Evolutionary conservation across 2,329 filamentous ascomycete species (phyloP), one percentile per base, ranked within the genome.

Genomic region (Penicillium sp.): DNA sequence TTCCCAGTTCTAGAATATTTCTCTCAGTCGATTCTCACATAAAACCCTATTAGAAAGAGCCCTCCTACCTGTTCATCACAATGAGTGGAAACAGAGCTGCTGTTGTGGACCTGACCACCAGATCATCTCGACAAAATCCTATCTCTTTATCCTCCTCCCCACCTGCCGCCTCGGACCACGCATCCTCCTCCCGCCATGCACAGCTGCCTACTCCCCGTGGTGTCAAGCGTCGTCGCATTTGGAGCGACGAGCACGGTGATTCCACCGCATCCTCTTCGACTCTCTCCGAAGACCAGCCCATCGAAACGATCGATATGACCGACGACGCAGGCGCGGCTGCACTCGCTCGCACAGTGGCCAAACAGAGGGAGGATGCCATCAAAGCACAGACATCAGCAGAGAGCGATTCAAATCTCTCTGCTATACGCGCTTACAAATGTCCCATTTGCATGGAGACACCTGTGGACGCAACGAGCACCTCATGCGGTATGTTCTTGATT

Each of bases 391-490:
- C 34, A 3, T 16, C 31, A 6, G 25, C 12, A 7, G 34, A 34
- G 8, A 29, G n/a, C 3, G 23, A 29, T 6, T 15, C 39, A 29
- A 42, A 32, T 1, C 38, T 45, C 12, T 74, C 74, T 35, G 62
- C 73, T 35, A 74, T 80, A 60, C 80, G 72, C 23, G 78, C 70
- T 6, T 79, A 80, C 65, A 82, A 75, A 57, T 87, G 84, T 65
- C 83, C 85, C 42, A 82, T 87, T 23, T 87, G 84, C 69, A 82
- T 87, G 80, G 84, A 86, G 60, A 78, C 74, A 4, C 82, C 80
- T 2, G 83, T 79, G 9, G 79, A 86, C 65, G 77, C 84, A 10
- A 86, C 84, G 2, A 81, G 78, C 3, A 86, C 84, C 3, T 70
- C 77, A 23, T 87, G 84, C 64, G 84, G 83, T 85, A 75, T 52